phyloP scores from a whole-genome alignment of 176 grass and related monocot species.

The Poa pratensis region DNA sequence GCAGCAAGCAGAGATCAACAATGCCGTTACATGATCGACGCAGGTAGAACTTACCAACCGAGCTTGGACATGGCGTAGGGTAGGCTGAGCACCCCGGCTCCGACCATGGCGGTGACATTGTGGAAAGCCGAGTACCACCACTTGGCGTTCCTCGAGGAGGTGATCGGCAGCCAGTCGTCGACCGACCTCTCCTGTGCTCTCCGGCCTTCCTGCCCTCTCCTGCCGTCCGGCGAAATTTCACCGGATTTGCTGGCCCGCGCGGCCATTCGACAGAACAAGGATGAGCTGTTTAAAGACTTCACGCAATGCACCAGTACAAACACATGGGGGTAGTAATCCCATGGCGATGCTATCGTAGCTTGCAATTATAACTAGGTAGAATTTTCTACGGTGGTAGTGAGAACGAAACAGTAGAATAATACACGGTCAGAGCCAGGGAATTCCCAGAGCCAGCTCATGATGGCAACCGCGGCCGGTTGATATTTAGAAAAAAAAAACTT shows the following conservation, averaged over 20 bases:
- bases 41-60: not conserved
- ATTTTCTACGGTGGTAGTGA: not conserved
- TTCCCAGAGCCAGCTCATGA: not conserved
- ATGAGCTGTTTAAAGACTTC: not conserved
- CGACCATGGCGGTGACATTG: constrained; percentile 99
- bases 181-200: not conserved
- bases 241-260: not conserved
- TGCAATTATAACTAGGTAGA: not conserved
- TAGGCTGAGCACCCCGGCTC: constrained; percentile 86
- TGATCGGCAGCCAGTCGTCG: constrained; percentile 88
- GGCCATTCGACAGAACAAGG: not conserved
- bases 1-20: not conserved
- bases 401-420: not conserved
- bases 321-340: not conserved
- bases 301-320: not conserved
- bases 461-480: not conserved
- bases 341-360: not conserved
- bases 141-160: constrained; percentile 86
- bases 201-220: not conserved
- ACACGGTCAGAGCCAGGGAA: not conserved
- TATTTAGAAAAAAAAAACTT: too few species aligned
- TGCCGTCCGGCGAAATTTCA: not conserved
- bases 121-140: constrained; percentile 98
- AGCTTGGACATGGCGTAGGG: constrained; percentile 81
- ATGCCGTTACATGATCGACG: not conserved